Conservation (phyloP, 2,329 filamentous ascomycete species). For the Cephalotrichum gorgonifer region DNA sequence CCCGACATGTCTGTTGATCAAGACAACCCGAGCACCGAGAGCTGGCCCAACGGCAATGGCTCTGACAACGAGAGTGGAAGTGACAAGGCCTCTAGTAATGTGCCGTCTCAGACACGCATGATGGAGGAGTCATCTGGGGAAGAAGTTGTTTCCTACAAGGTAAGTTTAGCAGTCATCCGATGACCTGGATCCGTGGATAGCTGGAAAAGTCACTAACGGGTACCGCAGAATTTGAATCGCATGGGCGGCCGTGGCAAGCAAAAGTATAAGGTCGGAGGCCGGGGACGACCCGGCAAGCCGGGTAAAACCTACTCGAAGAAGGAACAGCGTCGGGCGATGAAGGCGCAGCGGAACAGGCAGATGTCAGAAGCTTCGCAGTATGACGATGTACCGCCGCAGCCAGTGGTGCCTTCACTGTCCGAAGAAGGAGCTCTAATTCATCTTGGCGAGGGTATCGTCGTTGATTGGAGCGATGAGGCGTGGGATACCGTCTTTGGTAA, state of each 20-base stretch:
- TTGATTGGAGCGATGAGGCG: conserved; percentile 71
- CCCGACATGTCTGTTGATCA: conserved; percentile 31
- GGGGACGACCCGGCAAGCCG: neutral
- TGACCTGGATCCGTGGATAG: conserved; percentile 6
- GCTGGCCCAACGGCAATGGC: conserved; percentile 31
- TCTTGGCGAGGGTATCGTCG: conserved; percentile 72
- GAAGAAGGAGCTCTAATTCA: conserved; percentile 58
- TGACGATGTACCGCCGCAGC: conserved; percentile 4
- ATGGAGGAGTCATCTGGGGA: conserved; percentile 48
- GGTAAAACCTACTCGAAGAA: conserved; percentile 37
- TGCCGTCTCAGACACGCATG: conserved; percentile 39
- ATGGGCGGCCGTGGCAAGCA: conserved; percentile 28
- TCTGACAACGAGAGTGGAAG: conserved; percentile 44
- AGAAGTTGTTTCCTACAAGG: conserved; percentile 26
- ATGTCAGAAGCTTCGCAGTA: conserved; percentile 13
- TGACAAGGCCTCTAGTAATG: conserved; percentile 31
- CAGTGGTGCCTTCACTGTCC: conserved; percentile 20
- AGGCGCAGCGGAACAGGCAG: conserved; percentile 32
- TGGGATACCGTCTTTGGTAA: conserved; percentile 59
- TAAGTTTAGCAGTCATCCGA: conserved; percentile 15
- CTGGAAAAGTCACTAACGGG: conserved; percentile 1
- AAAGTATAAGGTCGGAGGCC: conserved; percentile 27
- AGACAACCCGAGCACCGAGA: conserved; percentile 34
- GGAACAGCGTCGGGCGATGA: conserved; percentile 17
- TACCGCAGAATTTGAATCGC: conserved; percentile 10